Percentiles rank a stretch among this genome's conserved stretches.
phyloP scores from a whole-genome alignment of 768 basidiomycete species.

The Suillus occidentalis region DNA sequence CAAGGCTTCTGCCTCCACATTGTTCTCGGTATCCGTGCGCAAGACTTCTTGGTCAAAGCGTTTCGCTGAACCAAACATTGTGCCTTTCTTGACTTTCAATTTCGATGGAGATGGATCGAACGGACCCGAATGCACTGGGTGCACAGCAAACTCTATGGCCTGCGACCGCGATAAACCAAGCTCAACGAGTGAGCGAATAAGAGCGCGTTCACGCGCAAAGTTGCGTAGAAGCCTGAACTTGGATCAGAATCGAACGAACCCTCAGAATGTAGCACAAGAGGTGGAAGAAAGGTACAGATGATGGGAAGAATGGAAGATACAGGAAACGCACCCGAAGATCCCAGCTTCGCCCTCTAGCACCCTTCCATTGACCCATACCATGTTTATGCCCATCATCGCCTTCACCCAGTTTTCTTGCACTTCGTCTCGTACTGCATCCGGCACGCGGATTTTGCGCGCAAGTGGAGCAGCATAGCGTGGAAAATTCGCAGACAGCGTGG shows the following conservation, averaged over 20 bases:
- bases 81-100: background rate
- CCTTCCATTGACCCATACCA: slow-evolving; percentile 83
- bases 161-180: slow-evolving; percentile 64
- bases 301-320: background rate
- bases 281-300: background rate
- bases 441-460: slow-evolving; percentile 63
- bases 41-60: slow-evolving; percentile 3
- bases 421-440: slow-evolving; percentile 52
- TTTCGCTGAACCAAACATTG: slow-evolving; percentile 15
- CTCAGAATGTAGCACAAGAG: background rate
- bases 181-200: slow-evolving; percentile 56
- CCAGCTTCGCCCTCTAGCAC: slow-evolving; percentile 63
- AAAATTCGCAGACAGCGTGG: slow-evolving; percentile 81
- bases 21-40: slow-evolving; percentile 27
- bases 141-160: slow-evolving; percentile 72
- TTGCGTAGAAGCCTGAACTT: slow-evolving; percentile 58
- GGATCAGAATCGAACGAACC: background rate
- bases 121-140: slow-evolving; percentile 50
- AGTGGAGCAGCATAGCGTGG: slow-evolving; percentile 80
- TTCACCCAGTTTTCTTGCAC: slow-evolving; percentile 54
- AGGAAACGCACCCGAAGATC: slow-evolving; percentile 44
- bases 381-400: slow-evolving; percentile 51
- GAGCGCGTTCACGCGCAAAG: slow-evolving; percentile 67
- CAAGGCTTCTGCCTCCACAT: slow-evolving; percentile 54
- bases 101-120: slow-evolving; percentile 2